These are phyloP conservation scores for Penicillium coprophilum DNA, from an alignment of 495 filamentous ascomycete species.

Conservation along the genomic window DNA sequence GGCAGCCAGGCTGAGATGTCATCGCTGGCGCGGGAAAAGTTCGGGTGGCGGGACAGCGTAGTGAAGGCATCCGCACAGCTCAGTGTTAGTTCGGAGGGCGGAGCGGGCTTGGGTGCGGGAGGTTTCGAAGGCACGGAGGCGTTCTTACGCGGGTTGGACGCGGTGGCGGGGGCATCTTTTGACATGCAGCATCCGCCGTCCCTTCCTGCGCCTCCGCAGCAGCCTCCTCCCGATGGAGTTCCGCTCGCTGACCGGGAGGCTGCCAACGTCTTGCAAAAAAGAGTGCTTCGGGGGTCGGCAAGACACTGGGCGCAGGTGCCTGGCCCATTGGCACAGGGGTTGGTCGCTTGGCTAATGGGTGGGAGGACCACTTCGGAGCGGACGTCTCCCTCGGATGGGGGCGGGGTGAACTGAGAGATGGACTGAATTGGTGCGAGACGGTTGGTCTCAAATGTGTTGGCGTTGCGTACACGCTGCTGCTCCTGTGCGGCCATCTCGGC, in stretches of 20 bases:
- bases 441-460: conserved; percentile 41
- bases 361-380: conserved; percentile 44
- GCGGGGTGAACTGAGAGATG: conserved; percentile 63
- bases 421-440: conserved; percentile 50
- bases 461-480: conserved; percentile 34
- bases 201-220: conserved; percentile 51
- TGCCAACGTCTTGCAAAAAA: conserved; percentile 84
- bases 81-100: conserved; percentile 42
- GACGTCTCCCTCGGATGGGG: conserved; percentile 66
- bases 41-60: conserved; percentile 74
- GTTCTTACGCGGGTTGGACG: conserved; percentile 27
- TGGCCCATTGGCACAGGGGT: conserved; percentile 66
- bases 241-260: conserved; percentile 56
- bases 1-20: conserved; percentile 75
- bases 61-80: conserved; percentile 81
- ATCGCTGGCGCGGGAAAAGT: conserved; percentile 72
- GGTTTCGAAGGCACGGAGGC: conserved; percentile 27
- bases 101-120: conserved; percentile 29
- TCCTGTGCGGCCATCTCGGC: conserved; percentile 64
- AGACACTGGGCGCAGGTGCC: conserved; percentile 80
- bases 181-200: conserved; percentile 56
- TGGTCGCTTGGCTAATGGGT: conserved; percentile 45
- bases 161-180: conserved; percentile 31
- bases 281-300: conserved; percentile 71
- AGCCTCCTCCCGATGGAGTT: conserved; percentile 46